Conservation (phyloP, 2,329 filamentous ascomycete species). For the Bipolaris gigantea region DNA sequence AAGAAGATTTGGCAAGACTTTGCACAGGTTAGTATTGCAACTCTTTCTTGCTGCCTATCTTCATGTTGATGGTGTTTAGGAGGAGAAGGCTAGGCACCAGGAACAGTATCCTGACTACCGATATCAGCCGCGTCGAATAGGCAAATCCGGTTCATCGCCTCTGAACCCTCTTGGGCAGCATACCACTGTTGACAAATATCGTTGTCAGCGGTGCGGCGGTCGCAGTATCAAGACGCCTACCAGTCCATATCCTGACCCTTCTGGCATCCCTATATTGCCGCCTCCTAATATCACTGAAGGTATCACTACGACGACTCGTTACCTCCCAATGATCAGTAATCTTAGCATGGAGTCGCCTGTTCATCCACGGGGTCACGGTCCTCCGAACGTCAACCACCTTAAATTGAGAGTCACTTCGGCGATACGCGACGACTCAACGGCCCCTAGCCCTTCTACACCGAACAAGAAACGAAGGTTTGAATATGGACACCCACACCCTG, state of each 20-base stretch:
- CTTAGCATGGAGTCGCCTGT: constrained; percentile 45
- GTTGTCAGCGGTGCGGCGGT: constrained; percentile 73
- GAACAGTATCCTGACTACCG: constrained; percentile 91
- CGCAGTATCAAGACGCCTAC: constrained; percentile 65
- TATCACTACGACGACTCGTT: constrained; percentile 38
- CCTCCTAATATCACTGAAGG: constrained; percentile 42
- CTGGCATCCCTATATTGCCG: constrained; percentile 44
- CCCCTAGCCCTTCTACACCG: constrained; percentile 40
- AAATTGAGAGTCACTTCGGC: constrained; percentile 28
- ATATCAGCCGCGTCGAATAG: constrained; percentile 74
- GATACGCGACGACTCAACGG: constrained; percentile 27
- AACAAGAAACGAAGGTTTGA: constrained; percentile 43
- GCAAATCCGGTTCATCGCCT: constrained; percentile 45
- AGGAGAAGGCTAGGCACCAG: constrained; percentile 88
- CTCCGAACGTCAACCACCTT: constrained; percentile 30
- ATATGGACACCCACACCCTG: constrained; percentile 40
- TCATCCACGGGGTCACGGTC: constrained; percentile 28
- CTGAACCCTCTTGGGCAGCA: constrained; percentile 37
- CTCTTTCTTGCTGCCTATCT: neutral
- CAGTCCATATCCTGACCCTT: constrained; percentile 57
- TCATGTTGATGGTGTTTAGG: constrained; percentile 49
- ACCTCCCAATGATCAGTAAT: constrained; percentile 46
- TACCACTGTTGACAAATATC: constrained; percentile 48
- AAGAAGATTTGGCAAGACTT: constrained; percentile 87
- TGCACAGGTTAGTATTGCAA: constrained; percentile 65